Evolutionary conservation across 768 basidiomycete species (phyloP).

Genomic region (Lentinula guzmanii): DNA sequence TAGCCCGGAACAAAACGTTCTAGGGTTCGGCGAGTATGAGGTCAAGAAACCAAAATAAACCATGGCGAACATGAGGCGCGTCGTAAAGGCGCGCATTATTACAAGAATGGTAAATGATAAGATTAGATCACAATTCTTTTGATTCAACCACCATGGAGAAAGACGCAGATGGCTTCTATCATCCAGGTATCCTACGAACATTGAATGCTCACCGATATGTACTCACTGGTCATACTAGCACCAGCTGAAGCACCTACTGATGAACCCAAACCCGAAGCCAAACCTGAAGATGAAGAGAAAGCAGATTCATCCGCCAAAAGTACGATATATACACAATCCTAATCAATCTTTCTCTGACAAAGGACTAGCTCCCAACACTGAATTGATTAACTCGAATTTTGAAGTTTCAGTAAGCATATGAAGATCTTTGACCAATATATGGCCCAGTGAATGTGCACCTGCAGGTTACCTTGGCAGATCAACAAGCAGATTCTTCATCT

Average conservation of each 20-base stretch:
- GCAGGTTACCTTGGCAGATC: constrained; percentile 93
- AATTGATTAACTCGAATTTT: constrained; percentile 75
- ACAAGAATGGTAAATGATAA: neutral
- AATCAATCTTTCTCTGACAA: neutral
- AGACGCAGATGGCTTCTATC: constrained; percentile 79
- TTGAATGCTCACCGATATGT: neutral
- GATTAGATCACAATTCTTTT: constrained; percentile 1
- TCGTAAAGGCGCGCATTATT: neutral
- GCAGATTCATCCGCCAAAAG: constrained; percentile 1
- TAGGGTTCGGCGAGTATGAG: neutral
- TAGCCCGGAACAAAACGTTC: neutral
- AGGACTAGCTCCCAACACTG: constrained; percentile 31
- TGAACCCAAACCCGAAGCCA: neutral
- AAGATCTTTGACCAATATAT: constrained; percentile 7
- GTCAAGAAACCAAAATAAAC: neutral
- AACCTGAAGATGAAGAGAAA: constrained; percentile 9
- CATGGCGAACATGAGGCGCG: neutral
- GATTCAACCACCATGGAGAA: constrained; percentile 45
- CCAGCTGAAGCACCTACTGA: neutral
- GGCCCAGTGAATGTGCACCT: constrained; percentile 4
- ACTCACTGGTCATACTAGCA: neutral
- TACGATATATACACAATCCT: neutral
- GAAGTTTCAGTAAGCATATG: constrained; percentile 63
- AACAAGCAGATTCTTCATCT: constrained; percentile 94
- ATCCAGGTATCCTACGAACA: constrained; percentile 36